Conservation (phyloP, 2,329 filamentous ascomycete species). For the Sporothrix brunneoviolacea region DNA sequence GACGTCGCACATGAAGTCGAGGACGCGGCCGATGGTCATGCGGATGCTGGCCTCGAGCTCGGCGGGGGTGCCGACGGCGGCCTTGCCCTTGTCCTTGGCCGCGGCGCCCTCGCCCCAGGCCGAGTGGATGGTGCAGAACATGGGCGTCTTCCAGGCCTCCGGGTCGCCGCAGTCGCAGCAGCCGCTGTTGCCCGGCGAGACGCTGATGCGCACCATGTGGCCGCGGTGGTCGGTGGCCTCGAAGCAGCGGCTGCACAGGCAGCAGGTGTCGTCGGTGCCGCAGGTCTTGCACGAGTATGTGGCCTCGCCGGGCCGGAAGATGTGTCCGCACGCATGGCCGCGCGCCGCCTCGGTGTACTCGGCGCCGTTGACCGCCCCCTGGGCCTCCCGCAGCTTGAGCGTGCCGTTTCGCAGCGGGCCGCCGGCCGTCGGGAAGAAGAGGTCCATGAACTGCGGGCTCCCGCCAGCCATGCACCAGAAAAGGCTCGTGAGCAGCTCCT, state of each 20-base stretch:
- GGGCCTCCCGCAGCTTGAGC: constrained; percentile 78
- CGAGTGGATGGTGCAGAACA: constrained; percentile 92
- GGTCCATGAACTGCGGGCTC: constrained; percentile 63
- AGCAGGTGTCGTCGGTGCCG: constrained; percentile 89
- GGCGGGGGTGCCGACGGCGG: constrained; percentile 56
- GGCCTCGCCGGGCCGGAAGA: constrained; percentile 90
- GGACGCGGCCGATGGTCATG: constrained; percentile 74
- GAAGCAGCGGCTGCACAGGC: constrained; percentile 89
- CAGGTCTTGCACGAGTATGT: constrained; percentile 94
- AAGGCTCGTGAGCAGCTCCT: constrained; percentile 68
- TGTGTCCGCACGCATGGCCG: constrained; percentile 93
- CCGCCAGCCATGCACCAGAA: constrained; percentile 82
- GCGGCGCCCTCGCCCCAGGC: constrained; percentile 41
- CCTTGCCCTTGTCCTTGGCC: constrained; percentile 55
- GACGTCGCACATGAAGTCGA: constrained; percentile 96
- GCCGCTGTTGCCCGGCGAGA: constrained; percentile 22
- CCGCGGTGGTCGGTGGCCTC: constrained; percentile 91
- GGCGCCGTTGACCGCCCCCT: constrained; percentile 86
- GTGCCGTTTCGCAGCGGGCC: constrained; percentile 54
- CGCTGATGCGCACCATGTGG: constrained; percentile 78
- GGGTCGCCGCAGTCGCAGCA: constrained; percentile 93
- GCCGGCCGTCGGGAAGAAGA: constrained; percentile 69
- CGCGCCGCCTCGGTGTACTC: constrained; percentile 90
- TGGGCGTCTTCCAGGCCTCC: constrained; percentile 83
- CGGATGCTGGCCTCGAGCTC: constrained; percentile 72